phyloP scores from a whole-genome alignment of 148 eudicot genomes.

The Amaranthus palmeri region DNA sequence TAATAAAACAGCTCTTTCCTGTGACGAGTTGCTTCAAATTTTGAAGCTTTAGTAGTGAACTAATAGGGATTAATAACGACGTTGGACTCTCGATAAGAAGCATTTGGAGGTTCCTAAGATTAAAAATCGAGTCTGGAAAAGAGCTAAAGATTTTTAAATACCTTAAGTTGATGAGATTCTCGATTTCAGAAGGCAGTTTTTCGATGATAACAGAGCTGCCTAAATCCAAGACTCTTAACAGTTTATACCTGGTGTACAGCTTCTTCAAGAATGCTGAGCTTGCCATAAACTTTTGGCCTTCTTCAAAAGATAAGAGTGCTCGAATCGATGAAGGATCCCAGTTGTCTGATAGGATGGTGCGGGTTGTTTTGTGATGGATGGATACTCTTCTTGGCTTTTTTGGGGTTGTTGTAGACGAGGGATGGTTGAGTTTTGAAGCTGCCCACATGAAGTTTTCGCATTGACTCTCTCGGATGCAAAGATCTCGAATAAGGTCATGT shows the following conservation, averaged over 20 bases:
- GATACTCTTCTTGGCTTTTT: constrained; percentile 16
- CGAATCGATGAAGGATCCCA: constrained; percentile 17
- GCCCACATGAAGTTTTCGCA: constrained; percentile 16
- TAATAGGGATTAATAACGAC: neutral
- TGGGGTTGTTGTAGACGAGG: neutral
- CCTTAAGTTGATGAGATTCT: constrained; percentile 12
- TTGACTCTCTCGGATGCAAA: constrained; percentile 16
- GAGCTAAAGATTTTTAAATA: neutral
- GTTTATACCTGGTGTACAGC: neutral
- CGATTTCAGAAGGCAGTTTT: constrained; percentile 3
- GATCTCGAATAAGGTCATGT: constrained; percentile 18
- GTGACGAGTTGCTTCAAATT: constrained; percentile 9
- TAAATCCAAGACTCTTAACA: constrained; percentile 23
- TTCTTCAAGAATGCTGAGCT: constrained; percentile 10
- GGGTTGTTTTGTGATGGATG: neutral
- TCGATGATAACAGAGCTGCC: neutral
- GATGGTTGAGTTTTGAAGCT: neutral
- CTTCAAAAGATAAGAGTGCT: constrained; percentile 12
- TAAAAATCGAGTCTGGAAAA: constrained; percentile 10
- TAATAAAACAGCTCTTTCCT: neutral
- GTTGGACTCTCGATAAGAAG: constrained; percentile 8
- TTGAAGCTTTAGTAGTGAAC: neutral
- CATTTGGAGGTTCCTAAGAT: constrained; percentile 18
- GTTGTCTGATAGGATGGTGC: neutral
- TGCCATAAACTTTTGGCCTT: neutral